These are phyloP conservation scores for Arthrobotrys sinensis DNA, from an alignment of 2,329 filamentous ascomycete species.

Conservation along the genomic window DNA sequence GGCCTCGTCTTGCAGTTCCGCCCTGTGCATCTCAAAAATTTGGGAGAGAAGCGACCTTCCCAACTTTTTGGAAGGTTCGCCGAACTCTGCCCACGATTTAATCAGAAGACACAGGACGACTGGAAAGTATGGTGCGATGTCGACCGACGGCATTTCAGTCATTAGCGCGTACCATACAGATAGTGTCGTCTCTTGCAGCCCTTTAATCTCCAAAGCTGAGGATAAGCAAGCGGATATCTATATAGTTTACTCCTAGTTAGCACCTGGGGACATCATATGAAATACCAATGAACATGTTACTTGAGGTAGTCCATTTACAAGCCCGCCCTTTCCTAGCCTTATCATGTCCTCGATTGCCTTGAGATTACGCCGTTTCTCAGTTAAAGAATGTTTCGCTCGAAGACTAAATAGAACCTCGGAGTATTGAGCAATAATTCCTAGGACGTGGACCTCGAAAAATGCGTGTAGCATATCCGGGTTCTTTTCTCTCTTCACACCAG, in stretches of 20 bases:
- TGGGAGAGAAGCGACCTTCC: slow-evolving; percentile 77
- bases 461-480: slow-evolving; percentile 74
- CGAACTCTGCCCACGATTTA: slow-evolving; percentile 82
- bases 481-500: slow-evolving; percentile 69
- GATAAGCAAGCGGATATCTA: slow-evolving; percentile 93
- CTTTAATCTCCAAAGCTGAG: slow-evolving; percentile 81
- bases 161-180: slow-evolving; percentile 87
- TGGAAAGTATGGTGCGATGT: slow-evolving; percentile 84
- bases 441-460: slow-evolving; percentile 86
- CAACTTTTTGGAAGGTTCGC: slow-evolving; percentile 73
- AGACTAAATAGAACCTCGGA: slow-evolving; percentile 83
- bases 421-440: slow-evolving; percentile 88
- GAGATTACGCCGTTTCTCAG: slow-evolving; percentile 83
- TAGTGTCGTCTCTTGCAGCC: slow-evolving; percentile 84
- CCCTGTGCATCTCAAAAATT: slow-evolving; percentile 76
- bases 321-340: slow-evolving; percentile 78
- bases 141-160: slow-evolving; percentile 80
- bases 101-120: slow-evolving; percentile 91
- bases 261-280: slow-evolving; percentile 13
- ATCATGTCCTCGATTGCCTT: slow-evolving; percentile 91
- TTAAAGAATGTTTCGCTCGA: slow-evolving; percentile 72
- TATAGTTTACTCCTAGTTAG: slow-evolving; percentile 39
- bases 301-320: slow-evolving; percentile 87
- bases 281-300: slow-evolving; percentile 69
- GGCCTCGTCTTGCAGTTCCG: slow-evolving; percentile 77